Evolutionary conservation across 768 basidiomycete species (phyloP).

Genomic region (Suillus plorans): DNA sequence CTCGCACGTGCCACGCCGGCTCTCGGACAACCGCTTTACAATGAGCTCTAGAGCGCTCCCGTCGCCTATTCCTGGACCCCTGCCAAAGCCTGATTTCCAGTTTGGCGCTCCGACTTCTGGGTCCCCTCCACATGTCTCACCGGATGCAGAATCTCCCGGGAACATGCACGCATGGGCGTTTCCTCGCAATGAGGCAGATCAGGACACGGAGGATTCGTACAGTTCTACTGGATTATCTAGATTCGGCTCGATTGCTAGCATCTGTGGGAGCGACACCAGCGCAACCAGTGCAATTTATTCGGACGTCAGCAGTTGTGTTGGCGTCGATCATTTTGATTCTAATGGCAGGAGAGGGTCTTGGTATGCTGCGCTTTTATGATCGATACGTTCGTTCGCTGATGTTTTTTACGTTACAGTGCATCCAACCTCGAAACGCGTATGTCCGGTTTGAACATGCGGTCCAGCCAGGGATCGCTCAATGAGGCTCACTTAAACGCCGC

Average conservation of each 20-base stretch:
- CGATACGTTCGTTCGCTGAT: conserved; percentile 11
- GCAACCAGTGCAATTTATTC: conserved; percentile 49
- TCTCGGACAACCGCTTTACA: conserved; percentile 49
- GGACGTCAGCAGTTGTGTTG: conserved; percentile 40
- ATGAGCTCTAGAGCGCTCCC: conserved; percentile 47
- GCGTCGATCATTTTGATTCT: conserved; percentile 32
- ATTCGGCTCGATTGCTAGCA: conserved; percentile 61
- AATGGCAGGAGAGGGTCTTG: conserved; percentile 35
- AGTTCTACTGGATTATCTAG: conserved; percentile 49
- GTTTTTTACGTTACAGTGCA: conserved; percentile 22
- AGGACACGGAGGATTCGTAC: conserved; percentile 53
- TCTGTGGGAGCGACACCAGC: conserved; percentile 61
- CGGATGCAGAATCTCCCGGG: conserved; percentile 37
- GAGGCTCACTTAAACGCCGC: conserved; percentile 25
- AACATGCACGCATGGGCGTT: conserved; percentile 43
- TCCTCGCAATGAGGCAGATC: conserved; percentile 43
- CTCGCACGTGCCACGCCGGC: conserved; percentile 20
- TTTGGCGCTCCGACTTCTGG: conserved; percentile 58
- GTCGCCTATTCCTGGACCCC: conserved; percentile 51
- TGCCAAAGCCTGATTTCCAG: conserved; percentile 61
- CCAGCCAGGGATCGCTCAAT: conserved; percentile 32
- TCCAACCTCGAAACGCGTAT: conserved; percentile 32
- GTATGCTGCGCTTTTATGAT: conserved; percentile 16
- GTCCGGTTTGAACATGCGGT: conserved; percentile 34
- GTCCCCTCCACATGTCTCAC: conserved; percentile 45